Base-by-base conservation (phyloP, 176 grass and related monocot genomes). In the Oryza officinalis region DNA sequence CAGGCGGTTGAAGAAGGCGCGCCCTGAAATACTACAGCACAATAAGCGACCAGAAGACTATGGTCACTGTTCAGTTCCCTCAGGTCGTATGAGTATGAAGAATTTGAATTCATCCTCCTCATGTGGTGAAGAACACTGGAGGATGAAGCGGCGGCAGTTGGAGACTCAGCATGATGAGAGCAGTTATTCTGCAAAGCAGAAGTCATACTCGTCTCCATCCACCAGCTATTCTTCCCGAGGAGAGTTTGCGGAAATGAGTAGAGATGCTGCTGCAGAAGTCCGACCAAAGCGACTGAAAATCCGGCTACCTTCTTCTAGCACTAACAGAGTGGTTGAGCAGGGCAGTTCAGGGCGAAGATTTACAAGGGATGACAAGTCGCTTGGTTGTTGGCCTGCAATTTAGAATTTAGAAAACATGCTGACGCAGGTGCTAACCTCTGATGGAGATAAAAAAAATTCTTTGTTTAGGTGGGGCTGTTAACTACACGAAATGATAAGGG, bases 1-100 rank as follows among this genome's bases (percentile, higher is more conserved):
- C 35, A 96, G 87, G 89, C 91, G 97, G 45, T 75, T 99, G 87
- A 99, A 96, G 86, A 99, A 99, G 86, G 74, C 47, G 8, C 71
- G 69, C 41, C 33, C 65, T 65, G 91, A 92, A 90, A 81, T 72
- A 59, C 80, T 60, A 54, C 78, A 73, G 5, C 46, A 38, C 32
- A 77, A 72, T 77, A 67, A 65, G 68, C 44, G 8, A 49, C 35
- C 59, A 2, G 70, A 86, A 74, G 77, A 83, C 54, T 86, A 52
- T 41, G 57, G 78, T 65, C 63, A 60, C 74, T 77, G 25, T 75
- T 86, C 79, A 72, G 60, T 74, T 69, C 59, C 35, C 57, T 32
- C 66, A 0, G 72, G 59, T 43, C 20, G 8, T 43, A 26, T 31
- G 40, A 75, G 63, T 50, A 69, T 65, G 43, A 89, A 27, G 46